Percentiles rank a stretch among this genome's conserved stretches.
Conservation (phyloP, 306 rosid genomes). For the Acacia crassicarpa region DNA sequence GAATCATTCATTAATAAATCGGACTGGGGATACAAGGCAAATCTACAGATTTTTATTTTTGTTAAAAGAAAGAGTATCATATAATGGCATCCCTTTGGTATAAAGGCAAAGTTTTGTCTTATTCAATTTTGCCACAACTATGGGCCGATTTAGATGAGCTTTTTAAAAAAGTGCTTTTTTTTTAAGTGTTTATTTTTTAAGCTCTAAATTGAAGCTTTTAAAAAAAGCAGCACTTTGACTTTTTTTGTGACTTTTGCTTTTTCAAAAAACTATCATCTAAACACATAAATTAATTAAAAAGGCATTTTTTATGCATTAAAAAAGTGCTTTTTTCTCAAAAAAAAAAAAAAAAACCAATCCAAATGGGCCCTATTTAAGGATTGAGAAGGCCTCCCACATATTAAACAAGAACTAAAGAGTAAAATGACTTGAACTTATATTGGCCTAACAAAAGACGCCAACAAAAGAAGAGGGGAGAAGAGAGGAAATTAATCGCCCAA, state of each 20-base stretch:
- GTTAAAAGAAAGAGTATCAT: not conserved
- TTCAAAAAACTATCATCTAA: too few relatives aligned
- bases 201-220: too few relatives aligned
- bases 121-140: not conserved
- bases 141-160: too few relatives aligned
- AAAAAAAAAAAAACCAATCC: too few relatives aligned
- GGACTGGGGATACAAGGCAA: conserved; percentile 1
- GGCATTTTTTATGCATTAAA: too few relatives aligned
- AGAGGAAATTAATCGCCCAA: not conserved
- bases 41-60: not conserved
- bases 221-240: too few relatives aligned
- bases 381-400: not conserved
- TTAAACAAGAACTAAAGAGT: not conserved
- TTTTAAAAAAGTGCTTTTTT: too few relatives aligned
- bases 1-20: conserved; percentile 5
- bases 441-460: not conserved
- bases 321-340: too few relatives aligned
- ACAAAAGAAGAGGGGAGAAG: not conserved
- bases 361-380: too few relatives aligned
- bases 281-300: too few relatives aligned
- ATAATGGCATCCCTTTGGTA: not conserved
- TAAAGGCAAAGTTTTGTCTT: not conserved
- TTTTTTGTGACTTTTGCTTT: too few relatives aligned
- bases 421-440: not conserved
- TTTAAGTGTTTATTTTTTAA: too few relatives aligned